Percentiles rank a stretch among this genome's conserved stretches.
phyloP scores from a whole-genome alignment of 2,329 filamentous ascomycete genomes.

The Penicillium rolfsii region DNA sequence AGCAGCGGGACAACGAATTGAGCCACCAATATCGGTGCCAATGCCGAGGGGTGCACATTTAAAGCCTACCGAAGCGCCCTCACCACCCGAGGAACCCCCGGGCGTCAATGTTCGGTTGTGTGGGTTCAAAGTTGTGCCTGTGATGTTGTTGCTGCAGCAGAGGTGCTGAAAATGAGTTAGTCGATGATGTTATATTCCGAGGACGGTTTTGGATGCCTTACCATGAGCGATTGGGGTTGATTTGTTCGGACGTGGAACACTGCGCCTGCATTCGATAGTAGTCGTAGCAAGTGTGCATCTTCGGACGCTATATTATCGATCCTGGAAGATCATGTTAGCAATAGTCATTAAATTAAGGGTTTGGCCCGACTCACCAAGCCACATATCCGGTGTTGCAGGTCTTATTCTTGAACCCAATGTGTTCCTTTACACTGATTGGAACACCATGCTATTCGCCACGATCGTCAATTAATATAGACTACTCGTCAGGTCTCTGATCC shows the following conservation, averaged over 20 bases:
- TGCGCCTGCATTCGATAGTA: conserved; percentile 44
- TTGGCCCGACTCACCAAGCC: conserved; percentile 33
- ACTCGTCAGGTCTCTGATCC: neutral
- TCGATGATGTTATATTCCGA: neutral
- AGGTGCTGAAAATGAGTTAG: conserved; percentile 34
- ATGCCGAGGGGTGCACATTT: conserved; percentile 49
- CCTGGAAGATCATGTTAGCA: conserved; percentile 24
- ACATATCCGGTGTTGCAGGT: conserved; percentile 43
- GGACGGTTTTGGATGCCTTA: conserved; percentile 15
- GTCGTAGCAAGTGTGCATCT: conserved; percentile 40
- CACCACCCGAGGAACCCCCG: conserved; percentile 51
- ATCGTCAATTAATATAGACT: neutral
- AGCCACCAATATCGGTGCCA: conserved; percentile 54
- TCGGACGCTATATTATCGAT: conserved; percentile 40
- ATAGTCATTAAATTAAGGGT: neutral
- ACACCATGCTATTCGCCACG: conserved; percentile 50
- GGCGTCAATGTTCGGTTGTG: conserved; percentile 44
- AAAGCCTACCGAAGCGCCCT: conserved; percentile 49
- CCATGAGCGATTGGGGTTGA: conserved; percentile 48
- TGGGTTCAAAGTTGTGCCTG: conserved; percentile 47
- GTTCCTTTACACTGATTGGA: conserved; percentile 63
- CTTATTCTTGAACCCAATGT: conserved; percentile 60
- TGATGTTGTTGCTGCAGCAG: conserved; percentile 47
- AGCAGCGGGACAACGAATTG: conserved; percentile 50
- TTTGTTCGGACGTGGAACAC: conserved; percentile 51